Percentiles rank a stretch among this genome's conserved stretches.
Conservation (phyloP, 371 early-diverging fungal species). For the Paraphysoderma sedebokerense region DNA sequence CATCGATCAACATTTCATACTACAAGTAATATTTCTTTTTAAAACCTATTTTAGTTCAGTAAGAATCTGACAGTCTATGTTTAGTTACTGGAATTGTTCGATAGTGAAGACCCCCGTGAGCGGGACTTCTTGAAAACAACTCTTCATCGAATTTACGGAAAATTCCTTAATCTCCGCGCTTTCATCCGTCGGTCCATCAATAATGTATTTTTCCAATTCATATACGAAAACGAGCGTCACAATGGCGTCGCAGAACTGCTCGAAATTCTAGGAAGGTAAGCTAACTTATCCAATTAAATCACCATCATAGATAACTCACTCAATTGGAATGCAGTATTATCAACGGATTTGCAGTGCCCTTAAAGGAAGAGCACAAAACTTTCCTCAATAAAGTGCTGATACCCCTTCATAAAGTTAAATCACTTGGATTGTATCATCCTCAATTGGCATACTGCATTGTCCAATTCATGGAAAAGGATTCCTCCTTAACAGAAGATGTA, state of each 20-base stretch:
- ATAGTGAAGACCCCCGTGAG: constrained; percentile 94
- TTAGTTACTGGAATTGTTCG: constrained; percentile 82
- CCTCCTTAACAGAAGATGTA: constrained; percentile 69
- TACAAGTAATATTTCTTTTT: constrained; percentile 36
- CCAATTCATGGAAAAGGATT: constrained; percentile 94
- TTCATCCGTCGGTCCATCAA: constrained; percentile 91
- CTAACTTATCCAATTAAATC: constrained; percentile 5
- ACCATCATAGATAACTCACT: not conserved
- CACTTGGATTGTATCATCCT: constrained; percentile 76
- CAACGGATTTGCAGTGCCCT: constrained; percentile 92
- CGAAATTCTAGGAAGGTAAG: constrained; percentile 83
- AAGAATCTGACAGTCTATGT: not conserved
- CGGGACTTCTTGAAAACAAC: constrained; percentile 94
- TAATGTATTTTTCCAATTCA: constrained; percentile 89
- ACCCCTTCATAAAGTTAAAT: constrained; percentile 85
- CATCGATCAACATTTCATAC: constrained; percentile 84
- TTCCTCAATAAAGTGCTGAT: constrained; percentile 79
- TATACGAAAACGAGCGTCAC: constrained; percentile 87
- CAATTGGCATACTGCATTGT: constrained; percentile 94
- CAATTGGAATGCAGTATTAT: constrained; percentile 51
- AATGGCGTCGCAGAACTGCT: constrained; percentile 94
- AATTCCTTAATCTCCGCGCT: constrained; percentile 83
- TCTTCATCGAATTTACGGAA: constrained; percentile 91
- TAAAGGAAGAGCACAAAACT: constrained; percentile 92
- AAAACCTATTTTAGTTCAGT: constrained; percentile 5